Base-by-base conservation (phyloP, 495 filamentous ascomycete genomes). In the Schizothecium vesticola region DNA sequence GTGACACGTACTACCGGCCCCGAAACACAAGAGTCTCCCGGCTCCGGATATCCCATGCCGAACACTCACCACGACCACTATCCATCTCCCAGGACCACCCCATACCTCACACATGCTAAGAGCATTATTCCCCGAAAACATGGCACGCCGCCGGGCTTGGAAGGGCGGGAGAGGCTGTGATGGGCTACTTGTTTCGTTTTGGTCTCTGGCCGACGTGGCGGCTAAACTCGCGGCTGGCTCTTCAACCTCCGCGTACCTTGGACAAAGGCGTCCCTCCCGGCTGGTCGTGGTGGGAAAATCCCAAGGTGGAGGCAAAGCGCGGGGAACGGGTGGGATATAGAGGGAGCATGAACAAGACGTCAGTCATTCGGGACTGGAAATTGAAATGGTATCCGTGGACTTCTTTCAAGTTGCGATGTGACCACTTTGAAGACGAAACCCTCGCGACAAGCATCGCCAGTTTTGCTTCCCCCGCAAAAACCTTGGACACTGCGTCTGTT, bases 191-290 rank as follows among this genome's bases (percentile, higher is more conserved):
- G 43, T 51, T 51, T 51, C 43, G 43, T 51, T 51, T 51, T n/a
- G 43, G 43, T 8, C 43, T 33, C 43, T 51, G 43, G 43, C 7
- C 43, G 43, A 51, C 26, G 65, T 66, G n/a, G 65, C 65, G 65
- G 65, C 65, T 66, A 66, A 66, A 66, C 65, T 66, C 56, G 21
- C 56, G 65, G 65, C 65, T 66, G 65, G 26, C 56, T 22, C 25
- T 51, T 51, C 56, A 60, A 66, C 65, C 65, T 66, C 65, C 65
- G 65, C 65, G 59, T 66, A 19, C 43, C 43, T 66, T 66, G 56
- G 28, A 51, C 43, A 51, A 51, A 51, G 56, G 57, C 13, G 28
- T 58, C 8, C 26, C 36, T 23, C 56, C 56, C 56, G 56, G 28
- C 26, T 43, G 56, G 36, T 43, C 19, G 36, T n/a, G 23, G 55